phyloP scores from a whole-genome alignment of 768 basidiomycete genomes.

The Punctularia strigosozonata region DNA sequence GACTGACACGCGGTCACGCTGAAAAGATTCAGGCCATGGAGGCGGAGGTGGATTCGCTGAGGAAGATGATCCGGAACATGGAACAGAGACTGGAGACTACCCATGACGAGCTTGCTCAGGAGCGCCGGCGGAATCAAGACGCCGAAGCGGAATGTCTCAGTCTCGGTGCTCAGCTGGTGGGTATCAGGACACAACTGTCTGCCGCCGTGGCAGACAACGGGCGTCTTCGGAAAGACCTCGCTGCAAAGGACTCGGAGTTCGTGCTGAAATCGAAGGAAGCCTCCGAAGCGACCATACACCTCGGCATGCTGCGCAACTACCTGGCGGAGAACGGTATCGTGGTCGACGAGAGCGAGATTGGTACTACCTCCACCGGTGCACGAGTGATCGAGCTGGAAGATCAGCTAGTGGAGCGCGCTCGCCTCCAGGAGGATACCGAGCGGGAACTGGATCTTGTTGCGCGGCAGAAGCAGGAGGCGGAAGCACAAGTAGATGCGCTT shows the following conservation, averaged over 20 bases:
- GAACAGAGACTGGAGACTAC: conserved; percentile 59
- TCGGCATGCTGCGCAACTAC: conserved; percentile 74
- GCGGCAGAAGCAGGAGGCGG: conserved; percentile 63
- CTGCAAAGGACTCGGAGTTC: conserved; percentile 52
- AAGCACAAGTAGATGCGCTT: conserved; percentile 54
- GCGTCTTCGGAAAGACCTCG: conserved; percentile 56
- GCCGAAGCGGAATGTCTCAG: conserved; percentile 51
- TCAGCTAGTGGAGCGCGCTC: conserved; percentile 60
- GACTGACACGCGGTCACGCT: conserved; percentile 57
- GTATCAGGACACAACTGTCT: conserved; percentile 62
- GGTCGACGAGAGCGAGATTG: conserved; percentile 41
- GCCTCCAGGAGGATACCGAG: conserved; percentile 63
- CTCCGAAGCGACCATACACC: conserved; percentile 59
- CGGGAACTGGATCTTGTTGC: conserved; percentile 58
- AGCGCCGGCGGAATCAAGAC: conserved; percentile 52
- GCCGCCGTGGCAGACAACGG: conserved; percentile 58
- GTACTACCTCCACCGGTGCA: conserved; percentile 21
- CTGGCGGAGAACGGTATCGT: conserved; percentile 81
- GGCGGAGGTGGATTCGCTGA: conserved; percentile 61
- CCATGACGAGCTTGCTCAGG: conserved; percentile 52
- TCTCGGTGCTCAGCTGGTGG: conserved; percentile 63
- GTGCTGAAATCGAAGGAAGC: conserved; percentile 52
- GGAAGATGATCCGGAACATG: conserved; percentile 71
- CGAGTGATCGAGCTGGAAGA: conserved; percentile 69
- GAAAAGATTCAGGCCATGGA: conserved; percentile 80